Percentiles rank a stretch among this genome's conserved stretches.
phyloP scores from a whole-genome alignment of 805 yeast species.

The Myxozyma vanderwaltii region DNA sequence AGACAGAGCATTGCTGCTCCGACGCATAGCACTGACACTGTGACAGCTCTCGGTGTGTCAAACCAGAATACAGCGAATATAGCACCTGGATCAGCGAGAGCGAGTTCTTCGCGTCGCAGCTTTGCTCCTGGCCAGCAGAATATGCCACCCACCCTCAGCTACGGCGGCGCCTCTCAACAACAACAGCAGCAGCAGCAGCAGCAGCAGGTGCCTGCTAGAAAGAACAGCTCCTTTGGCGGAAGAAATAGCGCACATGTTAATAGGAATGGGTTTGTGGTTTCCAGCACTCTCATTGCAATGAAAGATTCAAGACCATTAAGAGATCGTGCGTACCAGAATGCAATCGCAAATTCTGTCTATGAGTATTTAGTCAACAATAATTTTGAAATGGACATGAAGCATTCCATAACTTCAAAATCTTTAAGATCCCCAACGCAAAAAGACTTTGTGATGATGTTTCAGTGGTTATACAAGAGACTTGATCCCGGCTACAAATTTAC shows the following conservation, averaged over 20 bases:
- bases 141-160: slow-evolving; percentile 12
- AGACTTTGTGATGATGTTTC: slow-evolving; percentile 76
- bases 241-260: slow-evolving; percentile 10
- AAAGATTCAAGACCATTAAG: slow-evolving; percentile 76
- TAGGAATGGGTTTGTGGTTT: slow-evolving; percentile 26
- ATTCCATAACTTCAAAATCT: slow-evolving; percentile 64
- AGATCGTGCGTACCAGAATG: slow-evolving; percentile 64
- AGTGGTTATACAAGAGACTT: slow-evolving; percentile 71
- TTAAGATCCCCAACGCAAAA: slow-evolving; percentile 81
- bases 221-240: slow-evolving; percentile 14
- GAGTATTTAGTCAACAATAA: slow-evolving; percentile 63
- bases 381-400: slow-evolving; percentile 76
- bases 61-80: slow-evolving; percentile 24
- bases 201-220: slow-evolving; percentile 11
- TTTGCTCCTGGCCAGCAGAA: slow-evolving; percentile 24
- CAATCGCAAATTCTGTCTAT: slow-evolving; percentile 55
- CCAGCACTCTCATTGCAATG: slow-evolving; percentile 7
- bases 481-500: slow-evolving; percentile 79
- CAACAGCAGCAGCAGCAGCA: no score
- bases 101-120: slow-evolving; percentile 22
- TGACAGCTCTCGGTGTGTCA: slow-evolving; percentile 16
- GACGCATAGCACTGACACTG: neutral
- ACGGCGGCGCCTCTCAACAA: slow-evolving; percentile 2
- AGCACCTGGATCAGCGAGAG: slow-evolving; percentile 30
- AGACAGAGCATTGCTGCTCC: slow-evolving; percentile 31